A percentile compares a stretch with the other conserved stretches of the same genome.
Evolutionary conservation across 1,284 basidiomycete species (phyloP).

Genomic region (Somion occarium): DNA sequence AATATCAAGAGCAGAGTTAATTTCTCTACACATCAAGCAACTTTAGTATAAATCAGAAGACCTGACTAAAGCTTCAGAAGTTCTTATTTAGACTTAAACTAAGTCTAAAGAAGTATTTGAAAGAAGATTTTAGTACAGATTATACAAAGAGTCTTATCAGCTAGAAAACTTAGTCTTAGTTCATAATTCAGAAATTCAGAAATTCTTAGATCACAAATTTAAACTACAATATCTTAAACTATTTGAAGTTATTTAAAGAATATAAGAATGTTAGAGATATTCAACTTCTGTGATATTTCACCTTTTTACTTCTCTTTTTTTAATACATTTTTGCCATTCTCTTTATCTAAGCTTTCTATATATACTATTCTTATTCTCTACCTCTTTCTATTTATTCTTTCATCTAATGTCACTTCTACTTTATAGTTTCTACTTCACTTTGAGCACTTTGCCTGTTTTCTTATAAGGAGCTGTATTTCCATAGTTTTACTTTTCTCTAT

Average conservation of each 20-base stretch:
- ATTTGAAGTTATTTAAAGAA: not conserved
- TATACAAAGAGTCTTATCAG: not conserved
- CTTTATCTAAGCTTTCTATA: too few species aligned
- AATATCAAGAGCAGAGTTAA: slow-evolving; percentile 2
- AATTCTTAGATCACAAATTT: not conserved
- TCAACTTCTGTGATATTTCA: too few species aligned
- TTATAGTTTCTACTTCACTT: too few species aligned
- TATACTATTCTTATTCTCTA: too few species aligned
- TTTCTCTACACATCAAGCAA: slow-evolving; percentile 3
- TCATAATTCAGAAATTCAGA: not conserved
- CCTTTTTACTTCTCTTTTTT: not conserved
- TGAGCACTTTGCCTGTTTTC: too few species aligned
- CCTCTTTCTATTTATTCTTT: too few species aligned
- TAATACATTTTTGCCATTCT: too few species aligned
- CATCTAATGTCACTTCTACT: too few species aligned
- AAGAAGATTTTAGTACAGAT: slow-evolving; percentile 1
- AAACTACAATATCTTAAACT: not conserved
- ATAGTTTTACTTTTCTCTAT: too few species aligned
- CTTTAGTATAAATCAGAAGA: not conserved
- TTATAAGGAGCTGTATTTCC: too few species aligned
- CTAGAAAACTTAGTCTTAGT: not conserved
- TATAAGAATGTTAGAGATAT: too few species aligned
- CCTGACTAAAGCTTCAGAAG: slow-evolving; percentile 1
- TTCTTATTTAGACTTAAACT: not conserved
- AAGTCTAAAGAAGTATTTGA: slow-evolving; percentile 7